Base-by-base conservation (phyloP, 225 moss, liverwort and hornwort species). In the Sphagnum contortum region DNA sequence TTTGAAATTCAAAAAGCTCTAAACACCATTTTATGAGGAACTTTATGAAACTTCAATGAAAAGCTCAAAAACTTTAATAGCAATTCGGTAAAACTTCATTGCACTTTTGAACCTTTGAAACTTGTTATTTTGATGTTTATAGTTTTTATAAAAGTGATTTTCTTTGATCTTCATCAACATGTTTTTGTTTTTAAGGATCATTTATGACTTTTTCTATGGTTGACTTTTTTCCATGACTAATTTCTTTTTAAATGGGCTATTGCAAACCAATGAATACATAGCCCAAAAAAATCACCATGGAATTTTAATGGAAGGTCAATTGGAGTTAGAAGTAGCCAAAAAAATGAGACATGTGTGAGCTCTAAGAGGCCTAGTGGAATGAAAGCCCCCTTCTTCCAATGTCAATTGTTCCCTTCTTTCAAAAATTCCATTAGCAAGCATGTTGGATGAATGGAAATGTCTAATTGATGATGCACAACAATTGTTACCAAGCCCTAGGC, bases 11-110 rank as follows among this genome's bases (percentile, higher is more conserved):
- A 78, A 75, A 65, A 69, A 71, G 9, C 60, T 82, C 50, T 78
- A 82, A 71, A 76, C 79, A 8, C 82, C 82, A 46, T 66, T 82
- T 3, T 82, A 72, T 56, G 82, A 78, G 64, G 82, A 82, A 58
- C 29, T 29, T 29, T 68, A 62, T 8, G 70, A 79, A 61, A 80
- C 70, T 60, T 29, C 29, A 29, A 29, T 29, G 29, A 29, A 29
- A 29, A 29, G 29, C 1, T 47, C 47, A 78, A 48, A 78, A 54
- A 50, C 70, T 2, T 74, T 69, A 5, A 70, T 70, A 52, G 78
- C 75, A 50, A 79, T 75, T 50, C 70, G 79, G 13, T 70, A 82
- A 47, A 82, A 78, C 70, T 79, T 82, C 57, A 73, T 78, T 53
- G 82, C 82, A 44, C 82, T 78, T n/a, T 48, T 82, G 13, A 79